Evolutionary conservation across 1,284 basidiomycete genomes (phyloP), one percentile per base, ranked within the genome.

Genomic region (Uromyces viciae-fabae): DNA sequence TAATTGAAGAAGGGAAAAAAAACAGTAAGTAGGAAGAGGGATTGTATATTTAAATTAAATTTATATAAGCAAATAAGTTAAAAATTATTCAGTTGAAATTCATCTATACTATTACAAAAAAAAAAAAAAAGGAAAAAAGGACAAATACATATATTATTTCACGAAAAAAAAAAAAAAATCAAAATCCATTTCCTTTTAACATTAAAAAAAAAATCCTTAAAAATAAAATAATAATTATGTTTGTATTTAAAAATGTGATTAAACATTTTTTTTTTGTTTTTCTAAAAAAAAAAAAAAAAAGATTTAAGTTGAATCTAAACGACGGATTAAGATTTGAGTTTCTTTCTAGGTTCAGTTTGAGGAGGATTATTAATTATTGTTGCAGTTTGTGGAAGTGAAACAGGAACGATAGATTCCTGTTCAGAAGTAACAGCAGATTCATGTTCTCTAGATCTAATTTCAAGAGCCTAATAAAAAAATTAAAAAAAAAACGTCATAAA

Each of bases 381-480:
- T n/a, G n/a, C n/a, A n/a, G n/a, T n/a, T n/a, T n/a, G n/a, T 28
- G 62, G 66, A 58, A 54, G 49, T 19, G 72, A 52, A 79, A 68
- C 31, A 58, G 62, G 76, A 28, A 71, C 78, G 9, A 81, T 58
- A 2, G 78, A 81, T 74, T 81, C 78, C 66, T 81, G 78, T 43
- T 81, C 78, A 33, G 78, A 81, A 49, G 78, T 81, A 31, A 74
- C 68, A 38, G 68, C 69, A 71, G 78, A 81, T 60, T 81, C 78
- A 25, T 81, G 78, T 46, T 81, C 78, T 28, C 58, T 69, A 42
- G 36, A 25, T n/a, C 78, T n/a, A 19, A 71, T 40, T 74, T 81
- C 78, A 8, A 81, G 60, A 40, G 78, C 78, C 78, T 81, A 42
- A 58, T 14, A 14, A 49, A 72, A 28, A 38, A 11, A 42, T 28